These are phyloP conservation scores for Blastobotrys aristatus DNA, from an alignment of 1,139 yeast species.

Conservation along the genomic window DNA sequence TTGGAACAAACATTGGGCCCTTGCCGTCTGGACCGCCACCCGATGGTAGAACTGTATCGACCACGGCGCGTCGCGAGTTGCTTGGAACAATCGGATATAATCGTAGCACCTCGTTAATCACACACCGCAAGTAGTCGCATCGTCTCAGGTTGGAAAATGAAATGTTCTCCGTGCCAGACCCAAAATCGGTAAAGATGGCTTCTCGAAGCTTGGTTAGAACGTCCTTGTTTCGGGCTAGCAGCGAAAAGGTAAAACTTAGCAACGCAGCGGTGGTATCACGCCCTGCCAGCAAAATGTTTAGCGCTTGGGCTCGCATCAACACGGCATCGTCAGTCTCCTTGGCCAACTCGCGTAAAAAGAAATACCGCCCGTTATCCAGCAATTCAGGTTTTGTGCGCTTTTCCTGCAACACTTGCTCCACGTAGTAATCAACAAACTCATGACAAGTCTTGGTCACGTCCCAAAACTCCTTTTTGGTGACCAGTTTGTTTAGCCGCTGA, in stretches of 20 bases:
- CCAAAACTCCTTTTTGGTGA: conserved; percentile 34
- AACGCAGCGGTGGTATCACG: conserved; percentile 51
- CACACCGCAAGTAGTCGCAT: conserved; percentile 46
- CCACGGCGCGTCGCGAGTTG: conserved; percentile 46
- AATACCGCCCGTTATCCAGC: conserved; percentile 8
- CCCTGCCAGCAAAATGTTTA: conserved; percentile 49
- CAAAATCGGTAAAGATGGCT: conserved; percentile 29
- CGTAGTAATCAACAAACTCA: conserved; percentile 31
- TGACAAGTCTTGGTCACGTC: conserved; percentile 25
- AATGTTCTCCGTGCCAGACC: conserved; percentile 22
- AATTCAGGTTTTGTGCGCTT: conserved; percentile 11
- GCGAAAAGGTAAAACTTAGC: conserved; percentile 43
- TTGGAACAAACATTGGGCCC: conserved; percentile 43
- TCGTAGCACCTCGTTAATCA: conserved; percentile 49
- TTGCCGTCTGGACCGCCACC: conserved; percentile 41
- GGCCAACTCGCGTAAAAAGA: conserved; percentile 41
- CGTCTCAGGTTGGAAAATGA: conserved; percentile 49
- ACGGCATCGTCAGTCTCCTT: conserved; percentile 47
- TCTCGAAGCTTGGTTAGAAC: conserved; percentile 30
- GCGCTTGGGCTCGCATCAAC: conserved; percentile 45
- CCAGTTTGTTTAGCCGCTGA: conserved; percentile 38
- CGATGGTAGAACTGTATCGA: conserved; percentile 30
- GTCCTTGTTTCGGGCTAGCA: conserved; percentile 44
- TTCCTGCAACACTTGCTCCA: conserved; percentile 24
- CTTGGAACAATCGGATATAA: conserved; percentile 54